Conservation (phyloP, 2,329 filamentous ascomycete species). For the Penicillium sp. region DNA sequence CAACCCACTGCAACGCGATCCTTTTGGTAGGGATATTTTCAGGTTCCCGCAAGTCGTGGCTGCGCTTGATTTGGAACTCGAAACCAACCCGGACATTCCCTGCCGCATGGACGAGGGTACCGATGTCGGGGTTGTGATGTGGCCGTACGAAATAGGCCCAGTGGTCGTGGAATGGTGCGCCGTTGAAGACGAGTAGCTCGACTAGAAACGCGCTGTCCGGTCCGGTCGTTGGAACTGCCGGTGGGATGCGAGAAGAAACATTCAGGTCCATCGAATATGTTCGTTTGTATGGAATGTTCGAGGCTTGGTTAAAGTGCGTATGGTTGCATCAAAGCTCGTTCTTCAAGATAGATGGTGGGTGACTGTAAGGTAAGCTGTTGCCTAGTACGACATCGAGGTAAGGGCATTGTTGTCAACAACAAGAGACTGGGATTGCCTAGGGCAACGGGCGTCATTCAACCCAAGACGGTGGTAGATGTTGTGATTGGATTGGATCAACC, state of each 20-base stretch:
- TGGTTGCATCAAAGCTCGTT: too few relatives aligned
- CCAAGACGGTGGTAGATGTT: too few relatives aligned
- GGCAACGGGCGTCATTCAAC: too few relatives aligned
- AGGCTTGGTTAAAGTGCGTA: too few relatives aligned
- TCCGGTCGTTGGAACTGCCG: background rate
- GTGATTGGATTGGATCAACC: too few relatives aligned
- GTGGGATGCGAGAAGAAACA: background rate
- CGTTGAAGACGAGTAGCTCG: slow-evolving; percentile 38
- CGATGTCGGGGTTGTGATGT: slow-evolving; percentile 20
- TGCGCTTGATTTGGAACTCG: slow-evolving; percentile 36
- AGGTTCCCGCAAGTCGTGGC: slow-evolving; percentile 25
- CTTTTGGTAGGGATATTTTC: slow-evolving; percentile 26
- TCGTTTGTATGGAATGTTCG: too few relatives aligned
- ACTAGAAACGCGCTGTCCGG: slow-evolving; percentile 29
- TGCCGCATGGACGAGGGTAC: slow-evolving; percentile 36
- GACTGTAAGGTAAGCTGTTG: too few relatives aligned
- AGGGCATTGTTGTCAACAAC: too few relatives aligned
- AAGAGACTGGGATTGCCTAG: too few relatives aligned
- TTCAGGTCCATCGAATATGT: background rate
- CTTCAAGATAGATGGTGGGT: too few relatives aligned
- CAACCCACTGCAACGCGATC: slow-evolving; percentile 39
- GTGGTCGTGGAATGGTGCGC: slow-evolving; percentile 42
- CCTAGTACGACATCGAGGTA: too few relatives aligned
- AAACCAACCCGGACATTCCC: slow-evolving; percentile 41
- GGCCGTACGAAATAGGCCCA: slow-evolving; percentile 42